Base-by-base conservation (phyloP, 1,284 basidiomycete species). In the Puccinia horiana region DNA sequence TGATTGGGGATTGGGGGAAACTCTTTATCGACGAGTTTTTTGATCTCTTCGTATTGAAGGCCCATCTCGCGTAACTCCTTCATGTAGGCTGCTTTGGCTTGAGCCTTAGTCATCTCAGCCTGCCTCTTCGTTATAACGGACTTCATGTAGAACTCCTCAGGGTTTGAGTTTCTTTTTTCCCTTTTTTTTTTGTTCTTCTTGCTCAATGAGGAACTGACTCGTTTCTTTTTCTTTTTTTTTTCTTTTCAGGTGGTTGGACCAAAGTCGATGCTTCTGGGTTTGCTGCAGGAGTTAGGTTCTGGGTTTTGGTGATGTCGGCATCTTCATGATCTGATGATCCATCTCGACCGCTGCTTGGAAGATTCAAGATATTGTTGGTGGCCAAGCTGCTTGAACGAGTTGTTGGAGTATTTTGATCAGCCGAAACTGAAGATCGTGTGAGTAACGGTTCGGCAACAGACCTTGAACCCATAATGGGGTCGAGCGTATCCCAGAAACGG, bases 61-160 rank as follows among this genome's bases (percentile, higher is more conserved):
- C 61, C 61, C 14, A 32, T 9, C 35, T 63, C 61, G 11, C 35
- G 11, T 12, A 63, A 37, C 61, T 63, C 61, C 35, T 63, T 63
- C 61, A 63, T 63, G 61, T 32, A 37, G 61, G 61, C 6, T 32
- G 11, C 61, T 63, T 4, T 26, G 11, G 61, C 61, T 63, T 32
- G 61, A 14, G 61, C 61, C 26, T 63, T 63, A 11, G 61, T 63
- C 61, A 63, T 63, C n/a, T 63, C 61, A 6, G 61, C 61, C 61
- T 63, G 61, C 35, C 61, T 63, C 35, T 63, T 63, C 9, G 26
- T 32, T 63, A 37, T 37, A 3, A 63, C 35, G 26, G 61, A 63
- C 32, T 63, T 29, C 61, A 63, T 63, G 61, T 63, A 63, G 26
- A 63, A 37, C 3, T 63, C 61, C 20, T 63, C 61, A 5, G 61